Base-by-base conservation (phyloP, 306 rosid genomes). In the Potentilla sterilis region DNA sequence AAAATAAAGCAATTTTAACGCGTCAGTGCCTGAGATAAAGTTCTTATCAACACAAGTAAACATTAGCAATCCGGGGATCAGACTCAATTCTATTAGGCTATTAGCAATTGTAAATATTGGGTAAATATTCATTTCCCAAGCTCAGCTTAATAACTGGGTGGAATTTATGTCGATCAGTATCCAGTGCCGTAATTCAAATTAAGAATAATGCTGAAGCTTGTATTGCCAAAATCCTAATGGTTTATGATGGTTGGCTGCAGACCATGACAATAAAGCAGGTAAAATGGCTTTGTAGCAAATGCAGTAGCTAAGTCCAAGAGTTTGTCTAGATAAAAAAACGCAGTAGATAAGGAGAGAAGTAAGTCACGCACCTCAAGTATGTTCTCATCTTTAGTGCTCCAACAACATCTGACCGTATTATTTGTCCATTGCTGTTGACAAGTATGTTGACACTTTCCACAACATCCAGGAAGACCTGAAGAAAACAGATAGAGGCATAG, bases 371-470 rank as follows among this genome's bases (percentile, higher is more conserved):
- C 97, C 97, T 92, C 81, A 92, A 85, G 83, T 86, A 84, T 46
- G 97, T 85, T 75, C 96, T 89, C 97, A 92, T 89, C 87, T 88
- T 92, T 80, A 92, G 63, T 18, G 93, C 97, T 34, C 97, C 97
- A 74, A 89, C 97, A 75, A 92, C 93, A 70, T 92, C 97, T 65
- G 97, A 92, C 64, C 96, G 87, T 83, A 92, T 87, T 79, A 88
- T 89, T 84, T 92, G 97, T 15, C 97, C 96, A 69, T 88, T 92
- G 89, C 91, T 92, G 78, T 88, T 92, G 85, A 92, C 96, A 52
- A 92, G 93, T 78, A 89, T 92, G 80, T 92, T 92, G 77, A 92
- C 93, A 84, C 97, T 92, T 86, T 89, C 97, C 73, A 92, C 97
- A 84, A 89, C 97, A 88, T 92, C 97, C 87, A 92, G 77, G 87